A percentile compares a stretch with the other conserved stretches of the same genome.
phyloP scores from a whole-genome alignment of 2,329 filamentous ascomycete species.

The Fusarium coicis region DNA sequence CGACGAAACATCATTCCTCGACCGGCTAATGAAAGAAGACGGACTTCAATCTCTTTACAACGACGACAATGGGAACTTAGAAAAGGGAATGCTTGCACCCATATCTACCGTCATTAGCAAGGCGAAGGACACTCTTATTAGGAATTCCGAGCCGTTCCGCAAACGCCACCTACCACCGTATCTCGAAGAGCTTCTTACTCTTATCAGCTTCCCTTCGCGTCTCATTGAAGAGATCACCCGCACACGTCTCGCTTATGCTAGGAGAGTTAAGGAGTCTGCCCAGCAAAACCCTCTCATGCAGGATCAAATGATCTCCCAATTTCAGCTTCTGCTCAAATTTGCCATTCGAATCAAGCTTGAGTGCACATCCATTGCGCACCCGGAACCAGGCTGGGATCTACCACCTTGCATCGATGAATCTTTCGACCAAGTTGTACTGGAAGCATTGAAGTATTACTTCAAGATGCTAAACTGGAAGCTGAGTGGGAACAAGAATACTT shows the following conservation, averaged over 20 bases:
- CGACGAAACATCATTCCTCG: slow-evolving; percentile 95
- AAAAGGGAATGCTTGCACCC: slow-evolving; percentile 83
- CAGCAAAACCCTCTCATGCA: slow-evolving; percentile 94
- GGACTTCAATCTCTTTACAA: slow-evolving; percentile 92
- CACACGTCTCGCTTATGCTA: slow-evolving; percentile 89
- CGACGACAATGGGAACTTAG: slow-evolving; percentile 60
- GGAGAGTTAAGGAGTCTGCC: slow-evolving; percentile 93
- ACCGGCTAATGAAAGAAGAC: slow-evolving; percentile 94
- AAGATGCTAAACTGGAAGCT: slow-evolving; percentile 99
- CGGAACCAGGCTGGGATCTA: slow-evolving; percentile 92
- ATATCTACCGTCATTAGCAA: slow-evolving; percentile 91
- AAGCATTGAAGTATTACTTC: slow-evolving; percentile 97
- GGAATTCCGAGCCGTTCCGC: slow-evolving; percentile 84
- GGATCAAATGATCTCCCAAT: slow-evolving; percentile 97
- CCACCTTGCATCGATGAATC: slow-evolving; percentile 97
- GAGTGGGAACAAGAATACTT: slow-evolving; percentile 97
- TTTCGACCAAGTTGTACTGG: slow-evolving; percentile 90
- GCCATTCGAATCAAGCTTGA: slow-evolving; percentile 93
- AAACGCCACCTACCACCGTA: slow-evolving; percentile 94
- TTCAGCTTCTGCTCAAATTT: slow-evolving; percentile 90
- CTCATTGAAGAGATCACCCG: slow-evolving; percentile 97
- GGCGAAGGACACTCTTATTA: slow-evolving; percentile 89
- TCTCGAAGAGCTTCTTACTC: slow-evolving; percentile 92
- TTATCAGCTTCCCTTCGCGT: slow-evolving; percentile 97
- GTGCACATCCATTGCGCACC: slow-evolving; percentile 83